These are phyloP conservation scores for Usnea hakonensis DNA, from an alignment of 495 filamentous ascomycete genomes.

Conservation along the genomic window DNA sequence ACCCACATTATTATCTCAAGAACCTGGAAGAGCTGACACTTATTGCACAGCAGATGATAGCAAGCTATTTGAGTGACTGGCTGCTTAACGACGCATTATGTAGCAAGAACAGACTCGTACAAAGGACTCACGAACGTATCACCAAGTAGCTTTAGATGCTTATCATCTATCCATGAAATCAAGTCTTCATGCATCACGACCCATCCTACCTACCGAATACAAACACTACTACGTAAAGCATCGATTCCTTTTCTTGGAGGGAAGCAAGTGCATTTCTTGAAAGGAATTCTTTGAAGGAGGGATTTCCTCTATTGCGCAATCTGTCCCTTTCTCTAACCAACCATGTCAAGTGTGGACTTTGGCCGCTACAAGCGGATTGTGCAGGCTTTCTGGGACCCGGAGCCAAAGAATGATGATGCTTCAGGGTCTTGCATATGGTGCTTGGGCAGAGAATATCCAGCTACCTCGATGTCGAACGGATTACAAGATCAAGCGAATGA, in stretches of 20 bases:
- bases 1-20: background rate
- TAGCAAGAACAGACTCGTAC: background rate
- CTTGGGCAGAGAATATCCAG: constrained; percentile 67
- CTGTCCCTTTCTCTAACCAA: background rate
- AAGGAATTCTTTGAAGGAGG: background rate
- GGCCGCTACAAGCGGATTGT: constrained; percentile 72
- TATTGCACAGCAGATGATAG: background rate
- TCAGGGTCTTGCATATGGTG: constrained; percentile 75
- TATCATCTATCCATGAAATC: background rate
- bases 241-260: background rate
- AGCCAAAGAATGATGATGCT: constrained; percentile 72
- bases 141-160: background rate
- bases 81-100: constrained; percentile 4
- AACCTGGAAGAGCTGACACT: background rate
- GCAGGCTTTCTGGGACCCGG: constrained; percentile 91
- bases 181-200: background rate
- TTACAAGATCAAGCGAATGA: background rate
- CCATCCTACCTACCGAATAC: background rate
- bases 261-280: background rate
- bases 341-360: constrained; percentile 55
- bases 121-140: background rate
- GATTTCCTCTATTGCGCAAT: background rate
- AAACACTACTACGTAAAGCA: background rate
- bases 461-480: constrained; percentile 19
- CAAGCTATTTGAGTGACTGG: background rate